Evolutionary conservation across 1,139 yeast genomes (phyloP).

Genomic region (Saccharomycopsis hybrid): DNA sequence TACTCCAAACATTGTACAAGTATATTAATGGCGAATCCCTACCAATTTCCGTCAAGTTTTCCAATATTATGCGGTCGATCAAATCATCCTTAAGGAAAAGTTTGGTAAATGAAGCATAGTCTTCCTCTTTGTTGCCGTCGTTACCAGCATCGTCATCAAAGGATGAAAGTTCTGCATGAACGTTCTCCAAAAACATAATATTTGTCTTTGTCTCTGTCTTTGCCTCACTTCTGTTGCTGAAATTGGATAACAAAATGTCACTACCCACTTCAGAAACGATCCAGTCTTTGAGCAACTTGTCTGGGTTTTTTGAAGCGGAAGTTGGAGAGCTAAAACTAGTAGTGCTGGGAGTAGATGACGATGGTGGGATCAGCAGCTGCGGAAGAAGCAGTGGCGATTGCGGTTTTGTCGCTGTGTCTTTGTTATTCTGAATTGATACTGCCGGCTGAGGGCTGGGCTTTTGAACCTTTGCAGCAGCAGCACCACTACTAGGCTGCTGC

Average conservation of each 20-base stretch:
- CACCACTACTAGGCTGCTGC: neutral
- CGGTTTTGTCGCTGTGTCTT: no score
- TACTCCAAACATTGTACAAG: conserved; percentile 39
- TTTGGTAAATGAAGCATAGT: no score
- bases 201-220: no score
- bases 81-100: conserved; percentile 16
- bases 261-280: conserved; percentile 31
- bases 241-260: conserved; percentile 37
- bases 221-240: conserved; percentile 24
- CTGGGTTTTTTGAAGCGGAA: conserved; percentile 14
- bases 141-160: conserved; percentile 27
- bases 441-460: neutral
- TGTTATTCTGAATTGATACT: neutral
- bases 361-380: no score
- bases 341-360: no score
- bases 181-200: conserved; percentile 33
- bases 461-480: neutral
- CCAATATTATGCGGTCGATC: conserved; percentile 46
- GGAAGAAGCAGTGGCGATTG: no score
- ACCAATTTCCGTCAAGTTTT: conserved; percentile 49
- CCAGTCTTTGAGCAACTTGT: conserved; percentile 28
- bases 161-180: conserved; percentile 34
- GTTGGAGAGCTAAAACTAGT: neutral
- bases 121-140: no score
- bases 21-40: conserved; percentile 41